A percentile compares a stretch with the other conserved stretches of the same genome.
Conservation (phyloP, 164 flowering plant species). For the Santalum album region DNA sequence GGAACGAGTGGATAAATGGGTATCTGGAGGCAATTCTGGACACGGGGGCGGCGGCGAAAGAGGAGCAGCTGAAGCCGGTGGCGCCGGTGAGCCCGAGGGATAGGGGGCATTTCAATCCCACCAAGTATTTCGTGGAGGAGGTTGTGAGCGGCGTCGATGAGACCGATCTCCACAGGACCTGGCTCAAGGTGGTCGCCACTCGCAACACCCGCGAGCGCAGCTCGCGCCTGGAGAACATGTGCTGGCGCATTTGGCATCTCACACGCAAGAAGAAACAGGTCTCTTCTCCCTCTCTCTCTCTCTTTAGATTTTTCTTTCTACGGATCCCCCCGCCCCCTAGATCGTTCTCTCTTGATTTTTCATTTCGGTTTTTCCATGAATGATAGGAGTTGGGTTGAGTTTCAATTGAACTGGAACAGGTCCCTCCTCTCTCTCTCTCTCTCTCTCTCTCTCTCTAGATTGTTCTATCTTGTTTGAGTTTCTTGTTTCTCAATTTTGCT, state of each 20-base stretch:
- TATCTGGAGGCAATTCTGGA: conserved; percentile 82
- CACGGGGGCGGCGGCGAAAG: conserved; percentile 44
- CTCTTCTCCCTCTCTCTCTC: not conserved
- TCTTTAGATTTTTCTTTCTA: too few species aligned
- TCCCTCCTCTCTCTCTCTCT: too few species aligned
- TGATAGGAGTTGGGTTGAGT: too few species aligned
- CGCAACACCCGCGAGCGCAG: conserved; percentile 80
- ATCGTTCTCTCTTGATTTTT: not conserved
- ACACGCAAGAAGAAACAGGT: conserved; percentile 84
- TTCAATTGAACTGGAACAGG: too few species aligned
- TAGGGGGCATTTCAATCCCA: conserved; percentile 68
- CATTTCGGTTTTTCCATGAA: too few species aligned
- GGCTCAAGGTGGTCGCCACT: conserved; percentile 96
- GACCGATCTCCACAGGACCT: conserved; percentile 82
- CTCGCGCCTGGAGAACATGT: conserved; percentile 90
- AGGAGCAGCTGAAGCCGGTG: conserved; percentile 22
- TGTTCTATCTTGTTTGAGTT: too few species aligned
- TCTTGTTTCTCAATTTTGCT: too few species aligned
- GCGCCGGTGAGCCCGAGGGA: conserved; percentile 30
- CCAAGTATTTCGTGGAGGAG: conserved; percentile 82
- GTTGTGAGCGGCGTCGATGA: conserved; percentile 90
- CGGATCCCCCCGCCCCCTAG: too few species aligned
- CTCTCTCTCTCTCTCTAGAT: too few species aligned
- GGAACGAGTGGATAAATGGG: conserved; percentile 93
- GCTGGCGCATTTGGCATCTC: conserved; percentile 99